These are phyloP conservation scores for Colletotrichum abscissum DNA, from an alignment of 2,329 filamentous ascomycete species.

Conservation along the genomic window DNA sequence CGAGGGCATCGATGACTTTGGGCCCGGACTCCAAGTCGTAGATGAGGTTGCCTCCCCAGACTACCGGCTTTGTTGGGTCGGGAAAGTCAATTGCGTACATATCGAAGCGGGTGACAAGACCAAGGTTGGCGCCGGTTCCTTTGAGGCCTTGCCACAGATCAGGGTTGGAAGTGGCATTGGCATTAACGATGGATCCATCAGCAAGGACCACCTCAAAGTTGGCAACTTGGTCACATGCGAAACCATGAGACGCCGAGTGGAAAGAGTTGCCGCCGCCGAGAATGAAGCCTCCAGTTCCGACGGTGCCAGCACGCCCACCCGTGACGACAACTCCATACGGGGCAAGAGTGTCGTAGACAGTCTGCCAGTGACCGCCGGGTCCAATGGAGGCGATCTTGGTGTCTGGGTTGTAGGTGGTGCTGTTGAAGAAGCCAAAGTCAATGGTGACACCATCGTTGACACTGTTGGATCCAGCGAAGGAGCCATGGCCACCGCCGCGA, in stretches of 20 bases:
- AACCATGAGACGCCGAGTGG: conserved; percentile 52
- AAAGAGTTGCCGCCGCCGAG: conserved; percentile 51
- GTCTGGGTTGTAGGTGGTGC: conserved; percentile 42
- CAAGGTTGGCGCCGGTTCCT: conserved; percentile 60
- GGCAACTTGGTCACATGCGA: conserved; percentile 57
- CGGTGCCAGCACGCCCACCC: conserved; percentile 48
- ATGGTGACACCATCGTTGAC: conserved; percentile 50
- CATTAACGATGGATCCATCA: conserved; percentile 54
- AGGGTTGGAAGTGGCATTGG: conserved; percentile 48
- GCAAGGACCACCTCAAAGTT: conserved; percentile 57
- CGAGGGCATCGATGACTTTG: conserved; percentile 44
- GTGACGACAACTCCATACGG: conserved; percentile 46
- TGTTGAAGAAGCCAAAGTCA: conserved; percentile 48
- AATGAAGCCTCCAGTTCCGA: conserved; percentile 49
- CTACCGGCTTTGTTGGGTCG: conserved; percentile 39
- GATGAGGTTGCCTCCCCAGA: conserved; percentile 46
- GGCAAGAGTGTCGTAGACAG: conserved; percentile 49
- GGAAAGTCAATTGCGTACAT: conserved; percentile 45
- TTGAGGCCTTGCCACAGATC: conserved; percentile 60
- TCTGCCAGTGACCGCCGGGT: conserved; percentile 50
- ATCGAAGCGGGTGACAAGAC: conserved; percentile 49
- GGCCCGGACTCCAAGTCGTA: conserved; percentile 39
- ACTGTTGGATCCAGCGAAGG: conserved; percentile 47
- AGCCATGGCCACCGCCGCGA: conserved; percentile 50
- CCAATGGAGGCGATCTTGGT: conserved; percentile 46